Percentiles rank a stretch among this genome's conserved stretches.
phyloP scores from a whole-genome alignment of 192 early-diverging fungal genomes.

The Linnemannia zychae region DNA sequence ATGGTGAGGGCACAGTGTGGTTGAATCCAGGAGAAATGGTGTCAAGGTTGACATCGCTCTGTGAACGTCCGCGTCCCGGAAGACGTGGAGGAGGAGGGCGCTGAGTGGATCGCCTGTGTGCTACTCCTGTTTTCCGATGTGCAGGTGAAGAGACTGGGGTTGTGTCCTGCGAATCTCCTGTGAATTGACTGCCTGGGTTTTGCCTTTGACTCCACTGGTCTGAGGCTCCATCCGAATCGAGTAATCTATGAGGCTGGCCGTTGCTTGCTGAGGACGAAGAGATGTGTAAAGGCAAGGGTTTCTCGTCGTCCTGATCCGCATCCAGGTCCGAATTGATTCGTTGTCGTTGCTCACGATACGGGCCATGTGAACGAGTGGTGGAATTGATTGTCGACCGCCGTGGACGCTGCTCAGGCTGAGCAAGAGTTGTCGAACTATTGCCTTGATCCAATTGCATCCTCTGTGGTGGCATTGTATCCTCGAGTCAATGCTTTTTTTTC shows the following conservation, averaged over 20 bases:
- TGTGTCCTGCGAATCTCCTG: neutral
- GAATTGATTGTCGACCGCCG: neutral
- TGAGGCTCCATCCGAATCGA: neutral
- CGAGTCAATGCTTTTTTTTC: neutral
- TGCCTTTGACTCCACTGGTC: neutral
- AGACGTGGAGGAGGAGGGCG: constrained; percentile 26
- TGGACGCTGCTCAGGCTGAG: neutral
- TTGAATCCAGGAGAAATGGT: constrained; percentile 3
- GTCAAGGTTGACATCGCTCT: neutral
- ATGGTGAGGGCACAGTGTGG: constrained; percentile 27
- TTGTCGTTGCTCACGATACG: neutral
- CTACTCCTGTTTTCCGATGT: neutral
- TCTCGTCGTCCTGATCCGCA: neutral
- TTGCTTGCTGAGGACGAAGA: neutral
- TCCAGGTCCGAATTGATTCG: neutral
- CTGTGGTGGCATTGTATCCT: neutral
- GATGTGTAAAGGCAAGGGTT: neutral
- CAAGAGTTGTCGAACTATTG: neutral
- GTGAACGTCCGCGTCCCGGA: constrained; percentile 12
- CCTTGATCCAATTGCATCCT: neutral
- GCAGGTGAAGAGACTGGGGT: neutral
- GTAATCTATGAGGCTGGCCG: neutral
- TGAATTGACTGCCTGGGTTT: neutral
- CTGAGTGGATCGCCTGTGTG: neutral
- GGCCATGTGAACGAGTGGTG: neutral